These are phyloP conservation scores for Alternaria triticina DNA, from an alignment of 2,329 filamentous ascomycete species.

Conservation along the genomic window DNA sequence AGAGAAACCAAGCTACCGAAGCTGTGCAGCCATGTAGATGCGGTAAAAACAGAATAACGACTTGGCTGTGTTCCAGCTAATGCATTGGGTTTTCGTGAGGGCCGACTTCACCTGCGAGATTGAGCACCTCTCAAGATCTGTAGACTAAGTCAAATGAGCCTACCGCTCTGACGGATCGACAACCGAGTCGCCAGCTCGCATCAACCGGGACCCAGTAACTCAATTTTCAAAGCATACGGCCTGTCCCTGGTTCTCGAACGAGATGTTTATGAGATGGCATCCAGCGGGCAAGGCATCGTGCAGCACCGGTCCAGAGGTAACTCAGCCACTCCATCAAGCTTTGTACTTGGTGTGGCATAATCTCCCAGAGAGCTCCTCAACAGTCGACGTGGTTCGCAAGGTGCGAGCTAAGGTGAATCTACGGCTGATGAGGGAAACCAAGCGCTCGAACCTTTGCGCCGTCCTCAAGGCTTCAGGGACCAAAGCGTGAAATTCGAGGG, in stretches of 20 bases:
- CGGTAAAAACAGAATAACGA: background rate
- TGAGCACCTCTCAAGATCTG: conserved; percentile 2
- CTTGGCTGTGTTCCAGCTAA: background rate
- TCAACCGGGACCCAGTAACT: background rate
- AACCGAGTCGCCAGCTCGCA: background rate
- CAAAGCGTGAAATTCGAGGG: background rate
- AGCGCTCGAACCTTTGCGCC: background rate
- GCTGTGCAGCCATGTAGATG: background rate
- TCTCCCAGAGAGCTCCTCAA: background rate
- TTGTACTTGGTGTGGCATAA: background rate
- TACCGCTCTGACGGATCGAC: background rate
- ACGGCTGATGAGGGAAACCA: background rate
- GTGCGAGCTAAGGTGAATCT: background rate
- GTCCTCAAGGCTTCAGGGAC: background rate
- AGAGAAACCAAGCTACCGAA: background rate
- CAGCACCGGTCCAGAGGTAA: background rate
- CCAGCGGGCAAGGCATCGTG: background rate
- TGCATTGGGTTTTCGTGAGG: background rate
- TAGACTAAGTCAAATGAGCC: background rate
- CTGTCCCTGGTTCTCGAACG: background rate
- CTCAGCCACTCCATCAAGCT: background rate
- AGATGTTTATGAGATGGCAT: background rate
- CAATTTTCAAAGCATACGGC: background rate
- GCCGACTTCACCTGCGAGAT: conserved; percentile 1
- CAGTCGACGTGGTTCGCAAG: background rate